Base-by-base conservation (phyloP, 345 rosid species). In the Linum lewisii region DNA sequence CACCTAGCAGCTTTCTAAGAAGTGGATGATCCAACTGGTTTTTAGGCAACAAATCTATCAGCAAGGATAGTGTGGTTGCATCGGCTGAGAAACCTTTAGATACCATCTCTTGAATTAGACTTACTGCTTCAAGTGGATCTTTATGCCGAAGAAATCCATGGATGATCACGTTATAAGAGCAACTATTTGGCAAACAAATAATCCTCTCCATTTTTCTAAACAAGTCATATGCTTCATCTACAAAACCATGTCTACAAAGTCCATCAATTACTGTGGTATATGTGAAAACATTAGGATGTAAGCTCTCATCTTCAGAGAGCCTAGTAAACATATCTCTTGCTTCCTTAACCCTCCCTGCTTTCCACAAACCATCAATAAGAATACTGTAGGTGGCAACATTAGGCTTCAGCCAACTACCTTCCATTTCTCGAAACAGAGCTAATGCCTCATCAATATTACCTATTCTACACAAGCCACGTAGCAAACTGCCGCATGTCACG, bases 381-480 rank as follows among this genome's bases (percentile, higher is more conserved):
- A 52, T 23, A 20, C 14, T 52, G 20, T 20, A 52, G 24, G 20
- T 29, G 20, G 19, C n/a, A 7, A 62, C 16, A 32, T 23, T n/a
- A 20, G 26, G 57, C 29, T 51, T 34, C 21, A 62, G 3, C 13
- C 57, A 7, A 13, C 57, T n/a, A 10, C 21, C 14, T 20, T 29
- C 9, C 26, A 44, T 51, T 62, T 20, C 57, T 20, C 7, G 24
- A 51, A 51, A 62, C 8, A 62, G 16, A 24, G 20, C 16, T 15
- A 63, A 54, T 21, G 66, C 59, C 16, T 34, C n/a, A 11, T 53
- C 59, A 9, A 36, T 5, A 29, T 23, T 32, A 16, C 58, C 66
- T 14, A 29, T 45, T 38, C 54, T 52, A 9, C 50, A 63, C 9
- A 52, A 51, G 32, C 66, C 66, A 34, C 37, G 32, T 7, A 37